Percentiles rank a stretch among this genome's conserved stretches.
Conservation (phyloP, 495 filamentous ascomycete genomes). For the Neurospora sp. region DNA sequence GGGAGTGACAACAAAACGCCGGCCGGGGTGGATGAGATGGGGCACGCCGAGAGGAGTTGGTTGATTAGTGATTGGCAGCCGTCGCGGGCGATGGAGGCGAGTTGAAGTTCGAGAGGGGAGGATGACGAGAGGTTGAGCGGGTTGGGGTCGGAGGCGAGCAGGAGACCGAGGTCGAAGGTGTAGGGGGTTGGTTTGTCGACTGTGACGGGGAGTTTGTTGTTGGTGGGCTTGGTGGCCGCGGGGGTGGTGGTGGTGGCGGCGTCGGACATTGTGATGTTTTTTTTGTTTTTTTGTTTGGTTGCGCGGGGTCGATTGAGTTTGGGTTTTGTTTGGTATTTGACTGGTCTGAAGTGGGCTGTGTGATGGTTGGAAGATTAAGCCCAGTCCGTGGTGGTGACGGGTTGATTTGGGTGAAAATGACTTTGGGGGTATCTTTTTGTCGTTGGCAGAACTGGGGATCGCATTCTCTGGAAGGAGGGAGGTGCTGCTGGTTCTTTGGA, state of each 20-base stretch:
- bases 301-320: not conserved
- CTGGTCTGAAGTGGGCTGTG: not conserved
- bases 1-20: slow-evolving; percentile 74
- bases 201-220: slow-evolving; percentile 43
- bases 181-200: slow-evolving; percentile 79
- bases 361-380: not conserved
- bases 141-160: slow-evolving; percentile 73
- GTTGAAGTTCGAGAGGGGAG: slow-evolving; percentile 37
- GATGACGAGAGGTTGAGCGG: slow-evolving; percentile 40
- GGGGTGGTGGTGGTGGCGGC: not conserved
- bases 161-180: slow-evolving; percentile 83
- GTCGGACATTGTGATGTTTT: slow-evolving; percentile 23
- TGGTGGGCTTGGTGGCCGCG: not conserved
- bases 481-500: not conserved
- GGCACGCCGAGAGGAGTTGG: slow-evolving; percentile 67
- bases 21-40: slow-evolving; percentile 52
- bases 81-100: slow-evolving; percentile 66
- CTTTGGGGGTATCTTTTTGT: not conserved
- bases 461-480: not conserved
- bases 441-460: not conserved
- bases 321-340: not conserved
- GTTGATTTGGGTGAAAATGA: not conserved
- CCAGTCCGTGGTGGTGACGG: not conserved
- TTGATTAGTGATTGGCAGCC: slow-evolving; percentile 80
- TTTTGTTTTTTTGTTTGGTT: not conserved